A percentile compares a stretch with the other conserved stretches of the same genome.
Conservation (phyloP, 306 rosid species). For the Cucumis melo region DNA sequence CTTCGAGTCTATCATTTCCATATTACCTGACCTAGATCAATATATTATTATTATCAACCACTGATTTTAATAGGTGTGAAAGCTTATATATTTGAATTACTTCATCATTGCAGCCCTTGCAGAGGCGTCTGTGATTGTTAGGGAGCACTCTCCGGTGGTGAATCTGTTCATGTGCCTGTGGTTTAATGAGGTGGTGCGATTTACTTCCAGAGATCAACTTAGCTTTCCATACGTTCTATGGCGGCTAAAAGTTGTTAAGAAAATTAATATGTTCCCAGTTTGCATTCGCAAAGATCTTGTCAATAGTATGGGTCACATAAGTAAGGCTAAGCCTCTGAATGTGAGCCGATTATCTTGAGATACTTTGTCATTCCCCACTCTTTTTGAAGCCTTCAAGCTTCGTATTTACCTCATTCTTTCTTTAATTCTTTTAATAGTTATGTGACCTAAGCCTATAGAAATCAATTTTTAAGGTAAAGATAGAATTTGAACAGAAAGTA, state of each 20-base stretch:
- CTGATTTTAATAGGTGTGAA: background rate
- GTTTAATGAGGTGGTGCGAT: constrained; percentile 90
- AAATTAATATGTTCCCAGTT: constrained; percentile 70
- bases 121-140: constrained; percentile 83
- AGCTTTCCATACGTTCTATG: constrained; percentile 90
- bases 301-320: constrained; percentile 89
- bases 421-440: background rate
- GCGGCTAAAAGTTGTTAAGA: constrained; percentile 55
- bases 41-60: background rate
- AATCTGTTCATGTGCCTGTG: constrained; percentile 80
- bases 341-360: constrained; percentile 19
- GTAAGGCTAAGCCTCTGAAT: constrained; percentile 77
- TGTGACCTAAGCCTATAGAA: background rate
- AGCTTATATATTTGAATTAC: background rate
- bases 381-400: background rate
- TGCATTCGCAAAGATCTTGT: constrained; percentile 96
- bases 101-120: constrained; percentile 45
- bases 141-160: constrained; percentile 54
- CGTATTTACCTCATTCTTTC: background rate
- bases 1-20: no score
- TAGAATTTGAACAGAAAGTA: no score
- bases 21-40: no score
- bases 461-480: no score
- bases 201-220: constrained; percentile 91
- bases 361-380: background rate